Evolutionary conservation across 768 basidiomycete species (phyloP), one percentile per base, ranked within the genome.

Genomic region (Dendrothele bispora): DNA sequence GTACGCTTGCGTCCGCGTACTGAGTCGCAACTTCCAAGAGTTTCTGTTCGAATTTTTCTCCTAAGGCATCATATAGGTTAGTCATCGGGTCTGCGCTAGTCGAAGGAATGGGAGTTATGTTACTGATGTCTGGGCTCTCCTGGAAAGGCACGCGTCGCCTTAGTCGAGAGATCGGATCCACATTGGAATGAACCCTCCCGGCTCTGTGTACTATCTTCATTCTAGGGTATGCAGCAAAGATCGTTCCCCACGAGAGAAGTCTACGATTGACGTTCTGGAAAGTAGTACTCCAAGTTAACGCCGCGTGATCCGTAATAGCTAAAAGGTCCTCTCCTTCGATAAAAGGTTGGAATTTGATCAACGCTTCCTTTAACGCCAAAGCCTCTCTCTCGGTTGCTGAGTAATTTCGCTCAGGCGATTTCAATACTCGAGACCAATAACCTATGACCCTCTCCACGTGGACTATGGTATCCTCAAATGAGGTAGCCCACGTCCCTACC

Each of bases 111-210:
- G n/a, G n/a, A n/a, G 41, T 29, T 11, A 12, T 43, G 41, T 22
- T 11, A 22, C 27, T 12, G 25, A 25, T 29, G 18, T 20, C 20
- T 11, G 14, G 21, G 11, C 21, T 7, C 20, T 22, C 20, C 21
- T 22, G 21, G 12, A 15, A 20, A 11, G 41, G 41, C 11, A 29
- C 21, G 14, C 21, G 11, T 22, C 44, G 1, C 1, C 43, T 43
- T n/a, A 49, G 21, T 2, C 52, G 15, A 2, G 36, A 53, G 0
- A 53, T 15, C 2, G 52, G 49, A 25, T 50, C 49, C 4, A 51
- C 50, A 39, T 66, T 66, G 0, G 61, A 66, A 34, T 66, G 65
- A 2, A 61, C 50, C 21, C 55, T 20, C 2, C 65, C 64, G 5
- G 65, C 40, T 4, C 63, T 36, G 37, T 67, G 66, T 1, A 64